phyloP scores from a whole-genome alignment of 495 filamentous ascomycete genomes.

The Aspergillus campestris region DNA sequence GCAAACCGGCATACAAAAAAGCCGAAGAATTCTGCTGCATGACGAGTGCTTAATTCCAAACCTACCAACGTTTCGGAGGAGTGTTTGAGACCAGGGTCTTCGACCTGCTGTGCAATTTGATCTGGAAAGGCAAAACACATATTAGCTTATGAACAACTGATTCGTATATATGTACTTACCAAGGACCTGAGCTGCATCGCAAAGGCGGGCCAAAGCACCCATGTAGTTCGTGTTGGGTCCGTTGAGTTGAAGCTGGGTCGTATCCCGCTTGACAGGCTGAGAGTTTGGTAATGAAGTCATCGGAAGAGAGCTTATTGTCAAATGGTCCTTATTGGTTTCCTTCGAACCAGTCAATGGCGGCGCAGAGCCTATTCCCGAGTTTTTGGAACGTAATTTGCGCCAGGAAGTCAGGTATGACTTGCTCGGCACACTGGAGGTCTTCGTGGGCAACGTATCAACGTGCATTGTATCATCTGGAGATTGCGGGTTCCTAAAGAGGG shows the following conservation, averaged over 20 bases:
- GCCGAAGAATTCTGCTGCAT: constrained; percentile 95
- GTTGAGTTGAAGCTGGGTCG: constrained; percentile 57
- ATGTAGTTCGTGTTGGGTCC: constrained; percentile 89
- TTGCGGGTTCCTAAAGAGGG: constrained; percentile 60
- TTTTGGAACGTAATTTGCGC: constrained; percentile 84
- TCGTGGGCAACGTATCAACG: constrained; percentile 34
- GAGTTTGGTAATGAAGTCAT: constrained; percentile 63
- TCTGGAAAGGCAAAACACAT: constrained; percentile 42
- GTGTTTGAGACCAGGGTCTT: constrained; percentile 84
- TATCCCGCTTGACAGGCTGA: constrained; percentile 56
- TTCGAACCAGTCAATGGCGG: constrained; percentile 21
- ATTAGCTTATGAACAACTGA: neutral
- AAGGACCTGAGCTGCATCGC: constrained; percentile 87
- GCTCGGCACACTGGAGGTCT: constrained; percentile 48
- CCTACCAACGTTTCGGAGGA: constrained; percentile 81
- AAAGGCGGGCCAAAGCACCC: constrained; percentile 80
- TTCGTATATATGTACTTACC: constrained; percentile 51
- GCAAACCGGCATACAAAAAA: constrained; percentile 96
- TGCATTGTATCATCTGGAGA: constrained; percentile 31
- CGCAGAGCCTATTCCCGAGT: constrained; percentile 49
- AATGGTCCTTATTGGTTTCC: constrained; percentile 50
- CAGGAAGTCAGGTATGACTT: constrained; percentile 67
- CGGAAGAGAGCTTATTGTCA: constrained; percentile 64
- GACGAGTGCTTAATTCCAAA: constrained; percentile 82
- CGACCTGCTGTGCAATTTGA: constrained; percentile 91